Conservation (phyloP, 371 early-diverging fungal genomes). For the Mucor piriformis region DNA sequence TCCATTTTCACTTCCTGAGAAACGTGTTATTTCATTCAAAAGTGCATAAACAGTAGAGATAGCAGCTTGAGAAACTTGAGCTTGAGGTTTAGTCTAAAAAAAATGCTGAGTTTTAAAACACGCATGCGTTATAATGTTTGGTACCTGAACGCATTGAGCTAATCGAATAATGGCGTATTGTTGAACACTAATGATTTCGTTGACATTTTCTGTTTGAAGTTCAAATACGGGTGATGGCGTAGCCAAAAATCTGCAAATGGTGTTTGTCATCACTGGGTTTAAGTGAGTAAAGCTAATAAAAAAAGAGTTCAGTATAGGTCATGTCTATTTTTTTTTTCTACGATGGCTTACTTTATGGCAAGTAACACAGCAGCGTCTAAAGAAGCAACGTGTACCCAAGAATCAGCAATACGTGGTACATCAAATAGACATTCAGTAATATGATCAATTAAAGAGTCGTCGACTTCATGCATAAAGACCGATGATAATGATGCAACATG, state of each 20-base stretch:
- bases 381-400: conserved; percentile 60
- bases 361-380: conserved; percentile 62
- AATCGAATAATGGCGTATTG: conserved; percentile 60
- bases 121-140: not conserved
- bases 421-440: conserved; percentile 60
- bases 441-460: conserved; percentile 60
- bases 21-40: conserved; percentile 57
- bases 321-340: not conserved
- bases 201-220: conserved; percentile 26
- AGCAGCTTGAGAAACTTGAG: conserved; percentile 50
- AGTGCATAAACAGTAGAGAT: conserved; percentile 62
- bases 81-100: conserved; percentile 34
- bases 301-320: not conserved
- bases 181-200: conserved; percentile 42
- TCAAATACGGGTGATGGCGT: conserved; percentile 69
- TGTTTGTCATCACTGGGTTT: conserved; percentile 36
- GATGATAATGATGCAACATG: conserved; percentile 62
- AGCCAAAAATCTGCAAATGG: conserved; percentile 62
- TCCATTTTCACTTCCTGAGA: conserved; percentile 26
- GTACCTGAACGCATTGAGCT: conserved; percentile 65
- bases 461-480: conserved; percentile 62
- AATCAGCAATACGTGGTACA: conserved; percentile 50
- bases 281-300: conserved; percentile 52
- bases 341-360: conserved; percentile 56
- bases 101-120: not conserved